phyloP scores from a whole-genome alignment of 2,329 filamentous ascomycete genomes.

The Parastagonospora nodorum region DNA sequence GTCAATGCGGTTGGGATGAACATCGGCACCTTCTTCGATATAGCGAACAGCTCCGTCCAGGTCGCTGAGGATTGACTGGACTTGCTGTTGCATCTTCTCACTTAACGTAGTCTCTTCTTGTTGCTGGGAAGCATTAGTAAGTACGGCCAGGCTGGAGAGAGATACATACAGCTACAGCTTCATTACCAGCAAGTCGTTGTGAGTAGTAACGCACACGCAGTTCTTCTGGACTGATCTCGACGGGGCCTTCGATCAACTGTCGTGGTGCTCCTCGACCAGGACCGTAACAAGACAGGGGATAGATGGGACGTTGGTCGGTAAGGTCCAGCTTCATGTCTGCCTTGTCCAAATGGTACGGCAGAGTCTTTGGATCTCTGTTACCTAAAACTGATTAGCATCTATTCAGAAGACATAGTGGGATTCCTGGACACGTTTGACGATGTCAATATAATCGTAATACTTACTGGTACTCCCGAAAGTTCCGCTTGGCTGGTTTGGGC shows the following conservation, averaged over 20 bases:
- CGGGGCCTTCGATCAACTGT: constrained; percentile 80
- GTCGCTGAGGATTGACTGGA: constrained; percentile 71
- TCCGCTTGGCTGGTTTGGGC: constrained; percentile 35
- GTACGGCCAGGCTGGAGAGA: not conserved
- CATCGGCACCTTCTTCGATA: constrained; percentile 41
- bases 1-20: constrained; percentile 42
- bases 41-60: constrained; percentile 65
- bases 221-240: constrained; percentile 90
- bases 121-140: constrained; percentile 53
- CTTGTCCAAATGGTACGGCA: constrained; percentile 33
- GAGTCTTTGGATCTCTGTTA: constrained; percentile 22
- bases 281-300: constrained; percentile 86
- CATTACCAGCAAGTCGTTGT: constrained; percentile 65
- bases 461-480: constrained; percentile 46
- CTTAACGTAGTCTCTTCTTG: constrained; percentile 66
- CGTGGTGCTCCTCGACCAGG: constrained; percentile 76
- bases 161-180: constrained; percentile 56
- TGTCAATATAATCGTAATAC: too few species aligned
- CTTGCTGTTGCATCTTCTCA: constrained; percentile 68
- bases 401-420: not conserved
- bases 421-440: not conserved
- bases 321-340: constrained; percentile 60
- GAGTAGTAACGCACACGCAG: constrained; percentile 75
- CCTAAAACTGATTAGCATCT: constrained; percentile 8
- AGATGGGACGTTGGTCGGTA: constrained; percentile 73